Conservation (phyloP, 1,139 yeast species). For the Nadsonia starkeyi-henricii region DNA sequence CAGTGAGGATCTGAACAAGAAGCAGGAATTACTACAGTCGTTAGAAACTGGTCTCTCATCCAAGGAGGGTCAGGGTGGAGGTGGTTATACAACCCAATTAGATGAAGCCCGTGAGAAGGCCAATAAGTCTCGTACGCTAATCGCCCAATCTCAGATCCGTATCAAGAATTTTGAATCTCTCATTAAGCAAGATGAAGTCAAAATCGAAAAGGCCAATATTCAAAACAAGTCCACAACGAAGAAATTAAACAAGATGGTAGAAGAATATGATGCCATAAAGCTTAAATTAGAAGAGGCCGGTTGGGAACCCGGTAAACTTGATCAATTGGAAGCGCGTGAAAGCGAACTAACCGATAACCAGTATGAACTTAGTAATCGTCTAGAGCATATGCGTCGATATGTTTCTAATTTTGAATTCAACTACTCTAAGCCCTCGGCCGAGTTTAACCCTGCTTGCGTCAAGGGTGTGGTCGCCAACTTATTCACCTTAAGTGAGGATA, state of each 20-base stretch:
- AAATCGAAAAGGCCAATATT: conserved; percentile 38
- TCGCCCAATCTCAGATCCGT: conserved; percentile 49
- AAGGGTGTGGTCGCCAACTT: conserved; percentile 86
- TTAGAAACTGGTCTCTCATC: conserved; percentile 85
- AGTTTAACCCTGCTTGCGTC: conserved; percentile 46
- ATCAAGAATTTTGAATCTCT: conserved; percentile 44
- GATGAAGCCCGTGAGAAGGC: conserved; percentile 48
- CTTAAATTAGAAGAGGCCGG: conserved; percentile 40
- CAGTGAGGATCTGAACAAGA: conserved; percentile 38
- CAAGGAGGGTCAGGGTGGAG: conserved; percentile 58
- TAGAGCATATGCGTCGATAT: conserved; percentile 45
- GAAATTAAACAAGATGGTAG: conserved; percentile 33
- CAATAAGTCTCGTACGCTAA: conserved; percentile 39
- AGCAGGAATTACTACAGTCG: conserved; percentile 71
- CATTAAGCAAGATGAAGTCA: conserved; percentile 37
- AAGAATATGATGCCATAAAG: conserved; percentile 30
- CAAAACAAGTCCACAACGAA: conserved; percentile 34
- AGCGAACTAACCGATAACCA: conserved; percentile 21
- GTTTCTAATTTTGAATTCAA: conserved; percentile 67
- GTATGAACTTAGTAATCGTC: conserved; percentile 33
- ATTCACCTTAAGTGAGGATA: conserved; percentile 46
- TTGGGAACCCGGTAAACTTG: conserved; percentile 38
- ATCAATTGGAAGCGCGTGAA: conserved; percentile 32
- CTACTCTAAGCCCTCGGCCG: conserved; percentile 49
- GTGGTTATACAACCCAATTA: conserved; percentile 64